phyloP scores from a whole-genome alignment of 1,284 basidiomycete genomes.

The Heterobasidion irregulare region DNA sequence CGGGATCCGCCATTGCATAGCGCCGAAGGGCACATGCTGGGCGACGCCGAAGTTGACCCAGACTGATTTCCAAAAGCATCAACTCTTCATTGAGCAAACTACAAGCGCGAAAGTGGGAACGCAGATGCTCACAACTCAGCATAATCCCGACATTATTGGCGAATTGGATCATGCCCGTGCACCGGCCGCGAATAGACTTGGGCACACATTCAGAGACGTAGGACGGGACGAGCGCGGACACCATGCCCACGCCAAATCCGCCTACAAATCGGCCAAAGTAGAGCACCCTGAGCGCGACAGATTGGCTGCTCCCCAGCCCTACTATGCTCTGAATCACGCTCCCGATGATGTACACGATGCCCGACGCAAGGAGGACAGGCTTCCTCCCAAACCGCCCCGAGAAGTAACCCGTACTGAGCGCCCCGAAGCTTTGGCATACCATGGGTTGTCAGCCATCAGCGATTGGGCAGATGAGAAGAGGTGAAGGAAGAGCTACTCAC shows the following conservation, averaged over 20 bases:
- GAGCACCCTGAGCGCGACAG: constrained; percentile 30
- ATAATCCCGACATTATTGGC: constrained; percentile 40
- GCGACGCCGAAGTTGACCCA: constrained; percentile 40
- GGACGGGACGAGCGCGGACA: constrained; percentile 45
- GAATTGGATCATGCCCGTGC: constrained; percentile 49
- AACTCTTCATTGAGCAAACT: not conserved
- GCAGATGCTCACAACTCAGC: constrained; percentile 33
- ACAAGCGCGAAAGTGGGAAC: not conserved
- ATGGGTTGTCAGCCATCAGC: not conserved
- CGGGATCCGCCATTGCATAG: constrained; percentile 48
- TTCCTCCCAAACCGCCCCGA: constrained; percentile 38
- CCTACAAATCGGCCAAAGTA: constrained; percentile 42
- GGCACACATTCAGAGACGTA: constrained; percentile 54
- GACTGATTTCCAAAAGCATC: constrained; percentile 16
- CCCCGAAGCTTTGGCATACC: constrained; percentile 30
- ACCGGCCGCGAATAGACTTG: constrained; percentile 44
- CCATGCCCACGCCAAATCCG: constrained; percentile 42
- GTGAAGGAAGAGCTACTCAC: constrained; percentile 28
- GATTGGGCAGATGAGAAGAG: not conserved
- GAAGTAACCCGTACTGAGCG: constrained; percentile 31
- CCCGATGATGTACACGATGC: constrained; percentile 47
- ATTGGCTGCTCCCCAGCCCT: constrained; percentile 31
- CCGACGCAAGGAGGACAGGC: constrained; percentile 38
- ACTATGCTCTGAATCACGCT: constrained; percentile 41
- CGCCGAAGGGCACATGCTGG: constrained; percentile 23